phyloP scores from a whole-genome alignment of 257 asterid genomes.

The Penstemon barbatus region DNA sequence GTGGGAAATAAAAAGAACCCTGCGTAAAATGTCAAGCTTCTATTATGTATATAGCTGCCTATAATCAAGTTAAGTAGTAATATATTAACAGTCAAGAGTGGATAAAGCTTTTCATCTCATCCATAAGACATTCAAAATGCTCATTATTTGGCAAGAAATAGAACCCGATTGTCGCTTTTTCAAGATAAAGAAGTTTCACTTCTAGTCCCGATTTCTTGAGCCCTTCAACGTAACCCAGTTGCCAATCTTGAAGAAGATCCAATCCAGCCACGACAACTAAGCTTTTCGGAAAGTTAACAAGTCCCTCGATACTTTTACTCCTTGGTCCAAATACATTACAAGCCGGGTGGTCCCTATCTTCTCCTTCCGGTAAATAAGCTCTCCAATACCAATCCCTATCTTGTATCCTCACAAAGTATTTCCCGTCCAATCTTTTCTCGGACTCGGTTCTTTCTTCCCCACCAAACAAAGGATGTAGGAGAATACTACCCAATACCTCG shows the following conservation, averaged over 20 bases:
- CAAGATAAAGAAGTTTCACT: constrained; percentile 58
- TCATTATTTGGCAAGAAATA: constrained; percentile 84
- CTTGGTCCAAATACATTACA: constrained; percentile 77
- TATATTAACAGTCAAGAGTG: constrained; percentile 39
- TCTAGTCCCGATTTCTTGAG: constrained; percentile 45
- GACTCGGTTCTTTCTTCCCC: constrained; percentile 73
- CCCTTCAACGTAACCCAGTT: constrained; percentile 65
- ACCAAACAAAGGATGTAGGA: constrained; percentile 76
- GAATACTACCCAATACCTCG: constrained; percentile 63
- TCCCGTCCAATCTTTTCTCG: constrained; percentile 64
- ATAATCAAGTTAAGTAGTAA: constrained; percentile 22
- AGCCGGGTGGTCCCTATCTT: constrained; percentile 83
- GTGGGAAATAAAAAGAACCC: constrained; percentile 21
- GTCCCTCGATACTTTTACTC: constrained; percentile 41
- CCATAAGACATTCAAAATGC: constrained; percentile 65
- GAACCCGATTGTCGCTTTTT: constrained; percentile 82
- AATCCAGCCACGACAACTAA: constrained; percentile 82
- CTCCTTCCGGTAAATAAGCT: constrained; percentile 76
- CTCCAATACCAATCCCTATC: constrained; percentile 94
- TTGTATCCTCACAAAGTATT: constrained; percentile 65
- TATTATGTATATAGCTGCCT: constrained; percentile 38
- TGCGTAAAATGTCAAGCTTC: constrained; percentile 34
- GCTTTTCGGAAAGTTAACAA: constrained; percentile 51
- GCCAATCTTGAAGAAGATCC: constrained; percentile 88
- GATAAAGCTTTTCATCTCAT: constrained; percentile 54